phyloP scores from a whole-genome alignment of 805 yeast genomes.

The Ogataea dorogensis region DNA sequence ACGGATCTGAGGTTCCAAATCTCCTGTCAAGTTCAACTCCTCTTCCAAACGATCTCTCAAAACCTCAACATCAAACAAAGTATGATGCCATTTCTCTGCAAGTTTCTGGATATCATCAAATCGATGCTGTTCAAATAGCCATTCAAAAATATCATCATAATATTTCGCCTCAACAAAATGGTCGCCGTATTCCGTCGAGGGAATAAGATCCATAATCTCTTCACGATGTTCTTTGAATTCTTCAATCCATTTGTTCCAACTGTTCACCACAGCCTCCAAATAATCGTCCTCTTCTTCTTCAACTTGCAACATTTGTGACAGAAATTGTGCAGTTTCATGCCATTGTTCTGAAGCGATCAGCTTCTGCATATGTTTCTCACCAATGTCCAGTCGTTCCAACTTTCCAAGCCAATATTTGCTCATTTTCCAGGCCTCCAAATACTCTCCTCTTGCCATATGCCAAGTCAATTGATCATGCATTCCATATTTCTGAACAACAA shows the following conservation, averaged over 20 bases:
- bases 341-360: conserved; percentile 48
- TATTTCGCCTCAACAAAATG: conserved; percentile 34
- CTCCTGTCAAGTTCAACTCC: conserved; percentile 28
- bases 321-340: conserved; percentile 52
- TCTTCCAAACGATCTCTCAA: conserved; percentile 49
- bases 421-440: conserved; percentile 75
- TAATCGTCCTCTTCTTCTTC: conserved; percentile 22
- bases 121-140: conserved; percentile 41
- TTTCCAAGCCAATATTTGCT: conserved; percentile 55
- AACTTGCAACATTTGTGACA: conserved; percentile 39
- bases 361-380: conserved; percentile 51
- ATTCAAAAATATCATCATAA: conserved; percentile 48
- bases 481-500: conserved; percentile 69
- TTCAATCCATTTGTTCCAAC: conserved; percentile 68
- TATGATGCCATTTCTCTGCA: conserved; percentile 56
- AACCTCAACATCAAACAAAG: conserved; percentile 45
- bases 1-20: conserved; percentile 32
- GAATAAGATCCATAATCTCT: conserved; percentile 54
- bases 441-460: conserved; percentile 56
- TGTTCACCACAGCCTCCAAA: conserved; percentile 29
- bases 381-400: conserved; percentile 54
- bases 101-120: conserved; percentile 40
- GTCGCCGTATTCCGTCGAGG: conserved; percentile 38
- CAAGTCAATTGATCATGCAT: conserved; percentile 70
- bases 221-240: conserved; percentile 49